phyloP scores from a whole-genome alignment of 1,139 yeast species.

The Candida tropicalis region DNA sequence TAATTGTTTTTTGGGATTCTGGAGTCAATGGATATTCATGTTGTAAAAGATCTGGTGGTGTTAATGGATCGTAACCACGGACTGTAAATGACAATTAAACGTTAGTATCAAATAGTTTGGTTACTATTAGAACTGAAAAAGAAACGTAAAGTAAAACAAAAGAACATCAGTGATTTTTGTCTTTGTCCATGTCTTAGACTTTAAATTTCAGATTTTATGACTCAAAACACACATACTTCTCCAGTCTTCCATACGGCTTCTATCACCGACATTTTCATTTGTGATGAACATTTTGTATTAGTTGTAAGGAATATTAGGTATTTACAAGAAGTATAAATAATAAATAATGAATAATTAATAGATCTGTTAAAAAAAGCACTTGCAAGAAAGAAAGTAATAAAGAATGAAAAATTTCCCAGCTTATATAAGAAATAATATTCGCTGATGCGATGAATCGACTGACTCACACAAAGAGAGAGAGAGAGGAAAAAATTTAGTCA shows the following conservation, averaged over 20 bases:
- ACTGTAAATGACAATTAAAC: constrained; percentile 22
- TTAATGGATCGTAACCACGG: constrained; percentile 84
- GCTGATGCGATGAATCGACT: neutral
- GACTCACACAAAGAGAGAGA: neutral
- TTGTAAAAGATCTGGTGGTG: constrained; percentile 84
- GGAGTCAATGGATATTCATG: constrained; percentile 73
- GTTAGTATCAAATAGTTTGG: neutral
- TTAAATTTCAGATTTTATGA: no score
- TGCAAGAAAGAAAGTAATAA: neutral
- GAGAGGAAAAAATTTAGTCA: neutral
- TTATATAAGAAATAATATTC: no score
- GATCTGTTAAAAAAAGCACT: neutral
- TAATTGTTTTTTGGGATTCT: constrained; percentile 65
- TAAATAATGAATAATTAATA: neutral
- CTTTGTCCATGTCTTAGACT: no score
- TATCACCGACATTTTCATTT: constrained; percentile 82
- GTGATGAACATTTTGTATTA: constrained; percentile 67
- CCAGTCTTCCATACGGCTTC: constrained; percentile 86
- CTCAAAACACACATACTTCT: constrained; percentile 54
- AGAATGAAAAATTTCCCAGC: neutral
- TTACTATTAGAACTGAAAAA: no score
- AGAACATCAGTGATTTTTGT: no score
- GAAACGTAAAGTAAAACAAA: no score
- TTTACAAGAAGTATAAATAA: constrained; percentile 2
- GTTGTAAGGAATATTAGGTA: neutral